These are phyloP conservation scores for Gossypium herbaceum DNA, from an alignment of 345 rosid genomes.

Conservation along the genomic window DNA sequence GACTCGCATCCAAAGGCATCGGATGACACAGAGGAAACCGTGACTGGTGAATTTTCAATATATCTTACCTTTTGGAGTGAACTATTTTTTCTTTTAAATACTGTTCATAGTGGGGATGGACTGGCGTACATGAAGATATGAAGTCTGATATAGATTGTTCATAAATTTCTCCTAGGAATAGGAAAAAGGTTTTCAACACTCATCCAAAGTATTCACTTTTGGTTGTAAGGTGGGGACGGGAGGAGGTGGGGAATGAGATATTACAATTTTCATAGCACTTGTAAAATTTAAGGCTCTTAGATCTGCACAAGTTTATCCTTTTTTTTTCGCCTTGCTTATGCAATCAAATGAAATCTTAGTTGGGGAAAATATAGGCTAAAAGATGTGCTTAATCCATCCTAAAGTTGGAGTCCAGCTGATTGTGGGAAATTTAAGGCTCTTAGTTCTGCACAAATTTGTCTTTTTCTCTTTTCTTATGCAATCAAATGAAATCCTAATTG, in stretches of 20 bases:
- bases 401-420: neutral
- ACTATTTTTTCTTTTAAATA: neutral
- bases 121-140: too few relatives aligned
- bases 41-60: neutral
- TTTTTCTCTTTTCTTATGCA: neutral
- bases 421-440: neutral
- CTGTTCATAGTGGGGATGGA: neutral
- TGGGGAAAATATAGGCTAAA: neutral
- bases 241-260: neutral
- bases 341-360: neutral
- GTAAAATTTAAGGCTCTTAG: neutral
- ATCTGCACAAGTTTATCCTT: neutral
- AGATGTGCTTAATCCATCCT: constrained; percentile 2
- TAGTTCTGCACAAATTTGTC: neutral
- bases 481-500: neutral
- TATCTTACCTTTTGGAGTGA: neutral
- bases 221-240: neutral
- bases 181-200: neutral
- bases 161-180: neutral
- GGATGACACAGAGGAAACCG: neutral
- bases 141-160: neutral
- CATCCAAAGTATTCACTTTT: too few relatives aligned
- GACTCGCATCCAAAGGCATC: neutral
- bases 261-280: too few relatives aligned
- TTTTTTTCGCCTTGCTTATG: neutral